These are phyloP conservation scores for Russula olivacea DNA, from an alignment of 768 basidiomycete genomes.

Conservation along the genomic window DNA sequence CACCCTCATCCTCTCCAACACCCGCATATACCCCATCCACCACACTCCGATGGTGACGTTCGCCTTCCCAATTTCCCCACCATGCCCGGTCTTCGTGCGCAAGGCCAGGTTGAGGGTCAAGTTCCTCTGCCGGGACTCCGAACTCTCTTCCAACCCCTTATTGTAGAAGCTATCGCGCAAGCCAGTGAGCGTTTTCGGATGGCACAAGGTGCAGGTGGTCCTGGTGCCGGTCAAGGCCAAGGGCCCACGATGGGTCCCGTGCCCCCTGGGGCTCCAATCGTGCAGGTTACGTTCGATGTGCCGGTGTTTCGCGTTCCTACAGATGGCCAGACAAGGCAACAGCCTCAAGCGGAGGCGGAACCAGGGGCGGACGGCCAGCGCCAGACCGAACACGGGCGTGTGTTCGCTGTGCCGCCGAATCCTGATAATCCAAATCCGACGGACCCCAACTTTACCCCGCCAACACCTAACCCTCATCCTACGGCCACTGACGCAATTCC, in stretches of 20 bases:
- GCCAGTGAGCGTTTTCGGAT: slow-evolving; percentile 16
- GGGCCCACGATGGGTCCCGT: slow-evolving; percentile 6
- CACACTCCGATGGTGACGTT: neutral
- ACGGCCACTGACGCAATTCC: slow-evolving; percentile 3
- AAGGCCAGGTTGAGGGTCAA: slow-evolving; percentile 20
- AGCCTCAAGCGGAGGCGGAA: neutral
- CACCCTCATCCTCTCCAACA: slow-evolving; percentile 2
- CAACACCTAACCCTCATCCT: slow-evolving; percentile 3
- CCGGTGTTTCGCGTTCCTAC: slow-evolving; percentile 18
- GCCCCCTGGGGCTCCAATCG: slow-evolving; percentile 3
- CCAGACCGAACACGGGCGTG: neutral
- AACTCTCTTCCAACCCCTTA: slow-evolving; percentile 20
- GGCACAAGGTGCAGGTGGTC: slow-evolving; percentile 6
- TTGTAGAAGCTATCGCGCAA: slow-evolving; percentile 18
- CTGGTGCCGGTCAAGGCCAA: neutral
- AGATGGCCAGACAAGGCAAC: slow-evolving; percentile 5
- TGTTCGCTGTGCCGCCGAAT: neutral
- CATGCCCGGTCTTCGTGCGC: slow-evolving; percentile 20
- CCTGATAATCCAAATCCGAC: neutral
- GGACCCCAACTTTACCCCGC: neutral
- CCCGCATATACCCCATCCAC: neutral
- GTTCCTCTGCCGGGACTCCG: slow-evolving; percentile 22
- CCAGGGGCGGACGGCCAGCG: neutral
- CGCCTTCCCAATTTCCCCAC: slow-evolving; percentile 10
- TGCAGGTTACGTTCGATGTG: slow-evolving; percentile 18